Conservation (phyloP, 2,329 filamentous ascomycete genomes). For the Alternaria conjuncta region DNA sequence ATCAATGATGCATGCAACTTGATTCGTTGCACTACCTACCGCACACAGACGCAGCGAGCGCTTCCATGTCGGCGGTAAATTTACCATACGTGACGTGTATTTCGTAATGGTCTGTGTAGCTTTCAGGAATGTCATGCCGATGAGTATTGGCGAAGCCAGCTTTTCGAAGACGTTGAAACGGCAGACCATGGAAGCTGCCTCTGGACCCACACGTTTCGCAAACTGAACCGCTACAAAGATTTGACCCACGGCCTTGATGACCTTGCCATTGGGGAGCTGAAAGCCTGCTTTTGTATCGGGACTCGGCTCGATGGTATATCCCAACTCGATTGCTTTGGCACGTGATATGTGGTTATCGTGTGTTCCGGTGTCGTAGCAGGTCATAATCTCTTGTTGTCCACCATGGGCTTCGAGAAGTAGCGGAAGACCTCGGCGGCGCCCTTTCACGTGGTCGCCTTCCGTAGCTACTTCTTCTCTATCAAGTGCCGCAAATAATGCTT, state of each 20-base stretch:
- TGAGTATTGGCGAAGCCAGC: too few species aligned
- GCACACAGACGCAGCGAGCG: rapidly evolving
- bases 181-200: too few species aligned
- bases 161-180: not conserved
- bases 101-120: not conserved
- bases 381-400: not conserved
- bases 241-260: not conserved
- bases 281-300: rapidly evolving
- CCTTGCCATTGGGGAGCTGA: not conserved
- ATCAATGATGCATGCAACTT: not conserved
- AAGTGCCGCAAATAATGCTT: too few species aligned
- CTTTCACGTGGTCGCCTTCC: too few species aligned
- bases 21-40: not conserved
- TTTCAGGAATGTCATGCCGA: not conserved
- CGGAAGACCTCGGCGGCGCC: not conserved
- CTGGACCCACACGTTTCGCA: too few species aligned
- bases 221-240: not conserved
- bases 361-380: not conserved
- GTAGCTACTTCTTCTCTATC: too few species aligned
- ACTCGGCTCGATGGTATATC: not conserved
- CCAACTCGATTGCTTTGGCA: not conserved
- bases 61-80: not conserved
- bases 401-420: not conserved
- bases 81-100: not conserved
- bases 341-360: not conserved